Base-by-base conservation (phyloP, 1,284 basidiomycete genomes). In the Cryptococcus floricola region DNA sequence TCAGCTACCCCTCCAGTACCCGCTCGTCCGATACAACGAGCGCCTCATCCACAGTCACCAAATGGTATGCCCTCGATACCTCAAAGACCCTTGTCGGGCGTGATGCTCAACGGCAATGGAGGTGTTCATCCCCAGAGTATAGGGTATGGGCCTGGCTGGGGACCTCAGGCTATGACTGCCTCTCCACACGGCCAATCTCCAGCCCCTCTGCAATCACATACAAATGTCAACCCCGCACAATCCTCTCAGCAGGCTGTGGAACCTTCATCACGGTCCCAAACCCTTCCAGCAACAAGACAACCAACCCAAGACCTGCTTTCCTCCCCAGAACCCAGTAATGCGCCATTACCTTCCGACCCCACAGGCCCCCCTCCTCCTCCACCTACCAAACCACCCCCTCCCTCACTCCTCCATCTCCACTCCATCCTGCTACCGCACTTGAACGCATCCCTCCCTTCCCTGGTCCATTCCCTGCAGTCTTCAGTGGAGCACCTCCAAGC, bases 351-450 rank as follows among this genome's bases (percentile, higher is more conserved):
- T 47, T 18, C 60, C 18, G 39, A 64, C 42, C 49, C 63, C 28
- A 27, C 18, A 52, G 70, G 76, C 23, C 82, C 83, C 39, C 88
- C 89, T 45, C 89, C 89, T 18, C 83, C 89, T 41, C 93, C 95
- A 14, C 90, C 89, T 0, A 65, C 67, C 41, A 96, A 87, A 80
- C 96, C 85, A 2, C 77, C 78, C 8, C 81, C 82, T 39, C 82
- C 82, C 25, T 88, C 92, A 65, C 81, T 96, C 1, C 81, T 94
- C 34, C 84, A 84, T 31, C 81, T 98, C n/a, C 94, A 98, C 67
- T 81, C 83, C 13, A 82, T 84, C 59, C 83, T 97, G 18, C 86
- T 91, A 70, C 80, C 83, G 48, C 91, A 89, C 71, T 75, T 98
- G 50, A 78, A 80, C 38, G 79, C 84, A 37, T 85, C 91, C 62